Base-by-base conservation (phyloP, 805 yeast species). In the Jamesozyma hellenica region DNA sequence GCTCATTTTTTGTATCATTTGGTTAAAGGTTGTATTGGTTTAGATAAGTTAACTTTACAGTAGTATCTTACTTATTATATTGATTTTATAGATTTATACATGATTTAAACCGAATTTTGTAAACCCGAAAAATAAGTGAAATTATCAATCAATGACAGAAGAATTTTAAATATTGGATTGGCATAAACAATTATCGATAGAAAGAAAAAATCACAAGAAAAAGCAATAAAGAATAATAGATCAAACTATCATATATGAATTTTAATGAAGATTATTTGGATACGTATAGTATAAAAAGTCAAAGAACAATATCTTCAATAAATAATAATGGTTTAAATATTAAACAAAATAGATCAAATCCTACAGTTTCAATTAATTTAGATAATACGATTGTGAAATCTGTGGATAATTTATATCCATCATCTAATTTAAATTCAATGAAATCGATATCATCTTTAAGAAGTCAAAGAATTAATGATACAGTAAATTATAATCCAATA, bases 331-430 rank as follows among this genome's bases (percentile, higher is more conserved):
- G 30, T 6, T 13, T 23, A 8, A 25, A 34, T n/a, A 4, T 34
- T 6, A 34, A 15, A 34, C 14, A n/a, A 11, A 34, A 34, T 13
- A 40, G 39, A 19, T 43, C 43, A 14, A 14, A 27, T 14, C 43
- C 47, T 17, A 41, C 47, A 3, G 11, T 39, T 15, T 37, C 44
- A 5, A 30, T 41, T 7, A 41, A 44, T 29, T 23, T 44, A 16
- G 40, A 41, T 32, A 41, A 39, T 27, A 44, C 44, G 7, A 13
- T 28, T 19, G 47, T 38, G 11, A 33, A 34, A 16, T 33, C 41
- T 4, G 14, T 28, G 4, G 12, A 12, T 4, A 9, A 23, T 16
- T 10, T 26, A 6, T 13, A 6, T 7, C n/a, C 27, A 3, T 3
- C 33, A 14, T 30, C 44, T 4, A 16, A 17, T 9, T 8, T 35